A percentile compares a stretch with the other conserved stretches of the same genome.
Conservation (phyloP, 352 stramenopile species). For the Aphanomyces stellatus region DNA sequence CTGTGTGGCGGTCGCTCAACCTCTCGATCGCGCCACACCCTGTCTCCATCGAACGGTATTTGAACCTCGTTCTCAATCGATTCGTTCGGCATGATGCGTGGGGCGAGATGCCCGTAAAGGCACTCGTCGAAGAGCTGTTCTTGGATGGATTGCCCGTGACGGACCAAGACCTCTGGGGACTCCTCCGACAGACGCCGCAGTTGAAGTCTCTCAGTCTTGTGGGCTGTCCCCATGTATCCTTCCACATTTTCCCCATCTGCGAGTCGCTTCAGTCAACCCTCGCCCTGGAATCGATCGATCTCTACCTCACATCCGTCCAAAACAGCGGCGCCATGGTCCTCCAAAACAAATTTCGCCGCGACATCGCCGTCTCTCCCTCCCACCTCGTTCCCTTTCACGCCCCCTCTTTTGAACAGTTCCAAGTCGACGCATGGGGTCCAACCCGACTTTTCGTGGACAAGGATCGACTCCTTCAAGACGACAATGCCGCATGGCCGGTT, state of each 20-base stretch:
- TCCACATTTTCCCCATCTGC: slow-evolving; percentile 27
- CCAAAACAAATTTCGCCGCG: neutral
- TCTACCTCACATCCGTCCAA: slow-evolving; percentile 31
- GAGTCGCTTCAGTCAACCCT: neutral
- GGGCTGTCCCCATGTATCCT: slow-evolving; percentile 26
- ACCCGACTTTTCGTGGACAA: neutral
- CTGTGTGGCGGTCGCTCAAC: neutral
- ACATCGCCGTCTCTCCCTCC: slow-evolving; percentile 23
- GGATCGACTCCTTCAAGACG: neutral
- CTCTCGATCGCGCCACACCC: neutral
- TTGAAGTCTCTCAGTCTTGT: slow-evolving; percentile 21
- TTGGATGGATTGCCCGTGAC: slow-evolving; percentile 21
- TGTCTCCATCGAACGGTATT: neutral
- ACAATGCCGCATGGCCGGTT: neutral
- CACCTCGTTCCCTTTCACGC: neutral
- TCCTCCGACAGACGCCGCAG: slow-evolving; percentile 19
- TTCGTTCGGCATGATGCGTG: neutral
- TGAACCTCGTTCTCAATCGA: slow-evolving; percentile 10
- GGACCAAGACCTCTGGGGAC: slow-evolving; percentile 24
- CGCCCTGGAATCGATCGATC: slow-evolving; percentile 18
- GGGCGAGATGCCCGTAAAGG: slow-evolving; percentile 1
- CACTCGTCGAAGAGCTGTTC: slow-evolving; percentile 19
- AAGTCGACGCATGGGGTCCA: neutral
- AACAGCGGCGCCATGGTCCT: neutral
- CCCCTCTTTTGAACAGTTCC: neutral